phyloP scores from a whole-genome alignment of 2,329 filamentous ascomycete species.

The Dothistroma septosporum region DNA sequence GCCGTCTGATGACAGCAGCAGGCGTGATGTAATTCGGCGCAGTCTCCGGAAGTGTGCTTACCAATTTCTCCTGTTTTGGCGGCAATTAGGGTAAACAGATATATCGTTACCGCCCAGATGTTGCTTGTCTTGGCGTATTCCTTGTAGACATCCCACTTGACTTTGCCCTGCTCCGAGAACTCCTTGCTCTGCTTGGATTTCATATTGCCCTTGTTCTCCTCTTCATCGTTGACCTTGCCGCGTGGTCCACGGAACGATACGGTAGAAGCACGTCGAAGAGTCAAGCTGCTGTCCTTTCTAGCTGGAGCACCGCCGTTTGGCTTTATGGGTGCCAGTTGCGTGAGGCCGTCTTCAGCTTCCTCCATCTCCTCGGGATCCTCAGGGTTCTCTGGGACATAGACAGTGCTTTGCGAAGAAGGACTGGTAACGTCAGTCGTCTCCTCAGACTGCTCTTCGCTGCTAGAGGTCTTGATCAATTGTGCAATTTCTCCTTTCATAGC shows the following conservation, averaged over 20 bases:
- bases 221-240: constrained; percentile 80
- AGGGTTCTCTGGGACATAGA: constrained; percentile 45
- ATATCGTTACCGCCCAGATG: constrained; percentile 74
- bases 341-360: constrained; percentile 65
- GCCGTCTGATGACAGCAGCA: constrained; percentile 2
- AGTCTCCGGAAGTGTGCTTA: constrained; percentile 39
- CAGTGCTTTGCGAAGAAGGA: constrained; percentile 37
- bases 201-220: constrained; percentile 51
- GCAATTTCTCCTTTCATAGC: constrained; percentile 90
- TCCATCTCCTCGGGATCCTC: constrained; percentile 52
- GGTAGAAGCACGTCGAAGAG: constrained; percentile 82
- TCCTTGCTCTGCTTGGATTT: constrained; percentile 87
- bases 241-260: constrained; percentile 83
- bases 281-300: constrained; percentile 65
- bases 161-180: constrained; percentile 87
- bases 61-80: constrained; percentile 79
- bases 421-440: constrained; percentile 22
- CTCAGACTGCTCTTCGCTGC: constrained; percentile 41
- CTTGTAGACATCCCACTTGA: constrained; percentile 91
- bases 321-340: constrained; percentile 73
- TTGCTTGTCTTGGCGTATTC: constrained; percentile 97
- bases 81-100: constrained; percentile 69
- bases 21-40: constrained; percentile 4
- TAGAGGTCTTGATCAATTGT: constrained; percentile 74
- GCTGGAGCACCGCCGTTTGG: constrained; percentile 33